Evolutionary conservation across 164 flowering plant species (phyloP).

Genomic region (Akebia trifoliata): DNA sequence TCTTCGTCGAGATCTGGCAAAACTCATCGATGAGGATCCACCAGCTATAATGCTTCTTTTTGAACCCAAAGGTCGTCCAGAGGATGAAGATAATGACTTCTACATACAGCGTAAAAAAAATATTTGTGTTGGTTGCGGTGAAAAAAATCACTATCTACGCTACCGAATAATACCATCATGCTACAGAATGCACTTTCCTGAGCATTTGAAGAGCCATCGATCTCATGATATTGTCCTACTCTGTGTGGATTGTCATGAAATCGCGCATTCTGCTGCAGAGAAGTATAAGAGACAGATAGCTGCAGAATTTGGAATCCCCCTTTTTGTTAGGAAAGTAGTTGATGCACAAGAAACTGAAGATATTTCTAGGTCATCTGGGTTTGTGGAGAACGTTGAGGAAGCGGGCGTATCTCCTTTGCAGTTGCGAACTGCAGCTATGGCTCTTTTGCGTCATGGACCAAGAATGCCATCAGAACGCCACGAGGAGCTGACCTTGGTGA

Average conservation of each 20-base stretch:
- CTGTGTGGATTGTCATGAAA: conserved; percentile 97
- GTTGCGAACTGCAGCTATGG: conserved; percentile 92
- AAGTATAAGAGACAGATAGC: conserved; percentile 72
- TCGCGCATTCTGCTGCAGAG: conserved; percentile 97
- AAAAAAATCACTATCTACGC: conserved; percentile 81
- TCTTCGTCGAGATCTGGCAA: conserved; percentile 67
- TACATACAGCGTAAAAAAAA: conserved; percentile 93
- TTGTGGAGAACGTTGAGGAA: conserved; percentile 29
- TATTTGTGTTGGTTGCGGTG: conserved; percentile 97
- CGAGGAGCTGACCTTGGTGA: conserved; percentile 76
- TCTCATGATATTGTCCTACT: conserved; percentile 98
- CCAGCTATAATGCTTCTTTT: conserved; percentile 92
- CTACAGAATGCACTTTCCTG: conserved; percentile 95
- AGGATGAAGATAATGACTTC: conserved; percentile 94
- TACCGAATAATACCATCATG: conserved; percentile 97
- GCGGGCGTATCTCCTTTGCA: conserved; percentile 88
- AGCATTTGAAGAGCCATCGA: conserved; percentile 95
- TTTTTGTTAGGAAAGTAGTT: conserved; percentile 64
- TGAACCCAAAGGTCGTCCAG: conserved; percentile 99
- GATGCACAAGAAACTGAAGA: conserved; percentile 34
- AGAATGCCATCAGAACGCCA: conserved; percentile 82
- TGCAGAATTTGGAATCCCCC: conserved; percentile 75
- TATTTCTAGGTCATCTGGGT: conserved; percentile 20
- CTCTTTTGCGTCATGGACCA: conserved; percentile 84
- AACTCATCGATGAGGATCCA: conserved; percentile 77